Evolutionary conservation across 2,329 filamentous ascomycete genomes (phyloP), one percentile per base, ranked within the genome.

Genomic region (Fusarium chaquense): DNA sequence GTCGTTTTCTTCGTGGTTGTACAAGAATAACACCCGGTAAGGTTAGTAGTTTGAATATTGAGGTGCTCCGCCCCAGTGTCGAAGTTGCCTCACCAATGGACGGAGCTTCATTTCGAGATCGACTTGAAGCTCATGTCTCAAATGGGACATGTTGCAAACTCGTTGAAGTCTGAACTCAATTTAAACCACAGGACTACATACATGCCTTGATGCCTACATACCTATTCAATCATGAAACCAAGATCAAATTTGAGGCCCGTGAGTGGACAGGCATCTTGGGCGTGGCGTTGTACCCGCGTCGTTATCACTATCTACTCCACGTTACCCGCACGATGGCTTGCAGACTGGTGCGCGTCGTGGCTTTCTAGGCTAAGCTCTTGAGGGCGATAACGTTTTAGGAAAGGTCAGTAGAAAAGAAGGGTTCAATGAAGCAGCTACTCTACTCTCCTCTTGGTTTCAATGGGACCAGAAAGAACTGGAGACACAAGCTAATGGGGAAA

Each of bases 251-350:
- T 53, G 46, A 57, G 57, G 50, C 53, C 41, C 59, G 50, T 58
- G 28, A 69, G 38, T 69, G 65, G 69, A 45, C 43, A 22, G 47
- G 30, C 20, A 50, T 54, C 51, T 64, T 38, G 41, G 40, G 28
- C 52, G 58, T 70, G 58, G 67, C 67, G 67, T 70, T 51, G 47
- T 58, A 65, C 58, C 62, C 54, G 56, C 50, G 35, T 55, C 51
- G 58, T 47, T 73, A 73, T 75, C 72, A 58, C 43, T 65, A 35
- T 44, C 47, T 51, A 70, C 63, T 69, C 72, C 70, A 70, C 72
- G 58, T 53, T 63, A 53, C 67, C 70, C 73, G 70, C 71, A 41
- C 52, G 57, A 53, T 67, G 72, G 60, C 60, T 62, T 67, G 67
- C 67, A 70, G 64, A 56, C 58, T 70, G 51, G 46, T 36, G 54